Evolutionary conservation across 2,329 filamentous ascomycete species (phyloP).

Genomic region (Lasiodiplodia gonubiensis): DNA sequence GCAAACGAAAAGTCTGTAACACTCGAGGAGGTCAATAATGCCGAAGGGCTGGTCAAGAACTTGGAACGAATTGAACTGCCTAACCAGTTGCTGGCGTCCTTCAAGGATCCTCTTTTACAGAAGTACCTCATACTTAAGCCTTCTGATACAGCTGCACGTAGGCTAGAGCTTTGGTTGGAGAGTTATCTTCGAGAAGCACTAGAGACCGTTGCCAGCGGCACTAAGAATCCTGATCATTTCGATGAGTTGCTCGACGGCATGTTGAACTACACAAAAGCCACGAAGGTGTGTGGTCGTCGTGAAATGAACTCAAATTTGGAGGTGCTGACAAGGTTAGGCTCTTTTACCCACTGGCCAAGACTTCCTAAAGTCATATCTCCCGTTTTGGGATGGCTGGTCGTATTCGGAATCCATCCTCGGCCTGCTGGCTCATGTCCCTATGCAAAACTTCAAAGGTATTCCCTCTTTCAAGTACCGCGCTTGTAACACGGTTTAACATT

Average conservation of each 20-base stretch:
- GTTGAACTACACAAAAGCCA: constrained; percentile 41
- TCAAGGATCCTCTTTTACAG: constrained; percentile 77
- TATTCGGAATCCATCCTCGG: constrained; percentile 56
- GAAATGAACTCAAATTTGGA: background rate
- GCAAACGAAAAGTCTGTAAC: constrained; percentile 56
- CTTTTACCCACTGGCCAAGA: constrained; percentile 39
- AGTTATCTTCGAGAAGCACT: constrained; percentile 22
- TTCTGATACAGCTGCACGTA: constrained; percentile 36
- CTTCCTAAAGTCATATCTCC: constrained; percentile 46
- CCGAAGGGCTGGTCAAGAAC: constrained; percentile 70
- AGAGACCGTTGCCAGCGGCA: constrained; percentile 29
- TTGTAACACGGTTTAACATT: background rate
- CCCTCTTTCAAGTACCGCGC: background rate
- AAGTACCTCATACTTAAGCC: constrained; percentile 69
- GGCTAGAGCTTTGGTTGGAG: constrained; percentile 45
- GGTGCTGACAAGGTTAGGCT: constrained; percentile 33
- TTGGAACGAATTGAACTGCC: constrained; percentile 81
- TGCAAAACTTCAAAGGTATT: constrained; percentile 63
- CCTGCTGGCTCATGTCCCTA: constrained; percentile 53
- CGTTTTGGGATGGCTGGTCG: constrained; percentile 44
- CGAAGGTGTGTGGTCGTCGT: constrained; percentile 40
- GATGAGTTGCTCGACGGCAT: constrained; percentile 42
- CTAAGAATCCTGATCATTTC: constrained; percentile 34
- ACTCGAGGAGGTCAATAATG: constrained; percentile 78
- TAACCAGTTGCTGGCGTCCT: constrained; percentile 78